Evolutionary conservation across 768 basidiomycete genomes (phyloP).

Genomic region (Boletellus sp.): DNA sequence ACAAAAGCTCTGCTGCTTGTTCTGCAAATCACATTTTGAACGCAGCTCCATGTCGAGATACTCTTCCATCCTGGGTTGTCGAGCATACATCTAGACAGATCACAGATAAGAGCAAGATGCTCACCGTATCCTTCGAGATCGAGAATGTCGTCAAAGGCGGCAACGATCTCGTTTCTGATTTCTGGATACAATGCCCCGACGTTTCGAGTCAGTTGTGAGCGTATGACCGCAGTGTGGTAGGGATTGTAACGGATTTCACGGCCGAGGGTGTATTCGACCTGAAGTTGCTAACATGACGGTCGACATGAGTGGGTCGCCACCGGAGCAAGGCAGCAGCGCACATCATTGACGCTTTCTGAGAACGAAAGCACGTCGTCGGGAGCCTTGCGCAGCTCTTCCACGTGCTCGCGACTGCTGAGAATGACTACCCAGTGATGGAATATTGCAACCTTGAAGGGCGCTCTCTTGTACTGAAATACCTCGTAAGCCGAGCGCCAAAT

Average conservation of each 20-base stretch:
- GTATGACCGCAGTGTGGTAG: conserved; percentile 33
- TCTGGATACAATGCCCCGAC: conserved; percentile 37
- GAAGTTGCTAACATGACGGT: not conserved
- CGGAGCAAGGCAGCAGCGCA: conserved; percentile 2
- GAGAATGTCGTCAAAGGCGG: conserved; percentile 40
- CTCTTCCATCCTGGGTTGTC: conserved; percentile 13
- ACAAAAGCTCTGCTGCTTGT: conserved; percentile 8
- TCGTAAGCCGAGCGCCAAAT: conserved; percentile 1
- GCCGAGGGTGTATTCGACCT: not conserved
- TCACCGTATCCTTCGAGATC: conserved; percentile 16
- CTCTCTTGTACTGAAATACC: conserved; percentile 19
- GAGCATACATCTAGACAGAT: too few species aligned
- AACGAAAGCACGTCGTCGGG: conserved; percentile 38
- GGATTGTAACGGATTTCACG: conserved; percentile 10
- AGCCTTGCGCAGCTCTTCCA: conserved; percentile 40
- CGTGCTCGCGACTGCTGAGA: conserved; percentile 24
- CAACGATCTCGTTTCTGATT: conserved; percentile 42
- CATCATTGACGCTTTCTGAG: conserved; percentile 30
- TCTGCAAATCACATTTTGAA: conserved; percentile 8
- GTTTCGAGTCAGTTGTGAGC: conserved; percentile 35
- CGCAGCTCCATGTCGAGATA: not conserved
- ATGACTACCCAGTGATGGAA: conserved; percentile 37
- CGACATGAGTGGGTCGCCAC: not conserved
- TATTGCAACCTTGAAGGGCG: conserved; percentile 28
- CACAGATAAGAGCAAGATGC: not conserved